Evolutionary conservation across 176 grass and related monocot genomes (phyloP).

Genomic region (Musa troglodytarum): DNA sequence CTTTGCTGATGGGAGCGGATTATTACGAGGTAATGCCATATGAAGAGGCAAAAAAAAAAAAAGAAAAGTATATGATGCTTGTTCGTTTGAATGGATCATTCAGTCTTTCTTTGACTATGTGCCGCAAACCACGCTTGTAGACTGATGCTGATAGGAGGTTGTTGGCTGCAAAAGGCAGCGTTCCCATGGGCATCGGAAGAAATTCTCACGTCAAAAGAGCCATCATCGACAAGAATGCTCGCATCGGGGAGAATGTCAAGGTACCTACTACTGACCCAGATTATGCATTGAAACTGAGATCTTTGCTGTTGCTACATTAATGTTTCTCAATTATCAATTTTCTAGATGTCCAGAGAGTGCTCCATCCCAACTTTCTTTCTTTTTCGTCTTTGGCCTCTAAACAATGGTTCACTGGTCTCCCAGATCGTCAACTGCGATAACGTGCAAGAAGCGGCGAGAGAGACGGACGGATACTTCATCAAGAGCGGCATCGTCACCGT

Average conservation of each 20-base stretch:
- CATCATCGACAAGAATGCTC: slow-evolving; percentile 98
- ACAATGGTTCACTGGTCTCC: neutral
- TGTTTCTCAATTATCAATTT: no score
- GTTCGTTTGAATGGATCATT: no score
- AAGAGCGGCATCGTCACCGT: slow-evolving; percentile 87
- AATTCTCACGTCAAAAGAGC: slow-evolving; percentile 81
- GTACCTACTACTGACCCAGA: slow-evolving; percentile 20
- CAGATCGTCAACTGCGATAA: slow-evolving; percentile 77
- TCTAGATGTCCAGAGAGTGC: no score
- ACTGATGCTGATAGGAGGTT: slow-evolving; percentile 67
- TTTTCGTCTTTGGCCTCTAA: neutral
- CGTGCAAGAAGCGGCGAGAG: slow-evolving; percentile 81
- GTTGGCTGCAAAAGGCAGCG: slow-evolving; percentile 52
- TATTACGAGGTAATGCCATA: slow-evolving; percentile 72
- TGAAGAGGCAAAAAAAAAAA: neutral
- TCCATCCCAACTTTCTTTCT: no score
- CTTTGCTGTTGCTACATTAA: no score
- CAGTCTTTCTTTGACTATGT: no score
- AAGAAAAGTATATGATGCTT: no score
- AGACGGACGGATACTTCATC: slow-evolving; percentile 94
- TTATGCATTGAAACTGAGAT: neutral
- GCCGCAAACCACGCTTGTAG: slow-evolving; percentile 9
- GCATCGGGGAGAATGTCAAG: slow-evolving; percentile 91
- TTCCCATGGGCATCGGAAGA: slow-evolving; percentile 90
- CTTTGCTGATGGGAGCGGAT: slow-evolving; percentile 93